Evolutionary conservation across 192 early-diverging fungal genomes (phyloP), one percentile per base, ranked within the genome.

Genomic region (Coemansia pectinata): DNA sequence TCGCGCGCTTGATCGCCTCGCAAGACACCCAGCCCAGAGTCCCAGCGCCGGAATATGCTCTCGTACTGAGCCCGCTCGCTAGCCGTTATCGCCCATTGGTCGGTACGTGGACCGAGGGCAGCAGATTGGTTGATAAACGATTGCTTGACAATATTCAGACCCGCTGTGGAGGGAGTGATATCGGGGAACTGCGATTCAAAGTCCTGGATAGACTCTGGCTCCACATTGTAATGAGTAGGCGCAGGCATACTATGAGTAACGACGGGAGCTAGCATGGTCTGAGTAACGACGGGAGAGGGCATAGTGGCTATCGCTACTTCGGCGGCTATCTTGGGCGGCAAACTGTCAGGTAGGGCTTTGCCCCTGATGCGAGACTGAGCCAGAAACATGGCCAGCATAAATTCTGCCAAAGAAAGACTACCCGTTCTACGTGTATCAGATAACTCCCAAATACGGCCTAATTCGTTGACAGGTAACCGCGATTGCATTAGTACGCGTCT

Each of bases 301-400:
- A 57, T 57, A 5, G 27, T 79, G 27, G 78, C 77, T 40, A 36
- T 19, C 4, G 72, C 71, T 17, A 72, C 76, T 59, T 89, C 88
- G 1, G 79, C 62, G 14, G 64, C 67, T 61, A 91, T 85, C 57
- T 76, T 78, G 38, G 76, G 76, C 31, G 87, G 86, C 58, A 89
- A 65, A 15, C 63, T 71, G n/a, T 63, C 60, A 5, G 90, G 90
- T 39, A 91, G 50, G 1, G 78, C 69, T 44, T 81, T 83, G n/a
- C 87, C 87, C 7, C 66, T 76, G 53, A 89, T 72, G 34, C 86
- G 82, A 11, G 85, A 76, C 42, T 88, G 84, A 5, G 90, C 85
- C 31, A 91, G 68, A 65, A 86, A 88, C 90, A 91, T 88, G 25
- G 90, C 87, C 57, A 91, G 62, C 48, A 82, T 87, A 74, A 91